Evolutionary conservation across 495 filamentous ascomycete species (phyloP).

Genomic region (Podospora pseudocomata): DNA sequence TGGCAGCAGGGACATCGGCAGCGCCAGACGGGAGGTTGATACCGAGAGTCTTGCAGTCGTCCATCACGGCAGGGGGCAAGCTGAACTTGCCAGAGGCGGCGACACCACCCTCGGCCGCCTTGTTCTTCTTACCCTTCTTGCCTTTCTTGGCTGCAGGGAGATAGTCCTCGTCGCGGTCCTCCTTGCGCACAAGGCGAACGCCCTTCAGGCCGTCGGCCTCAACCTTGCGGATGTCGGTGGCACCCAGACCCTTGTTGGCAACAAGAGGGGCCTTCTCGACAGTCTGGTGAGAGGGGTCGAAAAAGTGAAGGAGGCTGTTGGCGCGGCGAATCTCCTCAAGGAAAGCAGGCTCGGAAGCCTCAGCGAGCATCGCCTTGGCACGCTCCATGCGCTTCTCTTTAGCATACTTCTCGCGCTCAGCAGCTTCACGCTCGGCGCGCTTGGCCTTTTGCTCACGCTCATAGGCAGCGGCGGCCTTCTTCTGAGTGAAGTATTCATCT

Average conservation of each 20-base stretch:
- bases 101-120: conserved; percentile 29
- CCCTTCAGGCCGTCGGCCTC: conserved; percentile 77
- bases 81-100: conserved; percentile 65
- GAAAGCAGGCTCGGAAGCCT: conserved; percentile 85
- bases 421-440: conserved; percentile 52
- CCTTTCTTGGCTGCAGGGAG: conserved; percentile 84
- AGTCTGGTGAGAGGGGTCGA: conserved; percentile 67
- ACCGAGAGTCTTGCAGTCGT: conserved; percentile 77
- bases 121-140: conserved; percentile 74
- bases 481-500: conserved; percentile 75
- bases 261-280: conserved; percentile 63
- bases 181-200: conserved; percentile 70
- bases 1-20: conserved; percentile 67
- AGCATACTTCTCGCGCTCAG: conserved; percentile 73
- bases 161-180: conserved; percentile 83
- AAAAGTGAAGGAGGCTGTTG: conserved; percentile 80
- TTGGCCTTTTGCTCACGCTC: conserved; percentile 73
- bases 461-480: conserved; percentile 72
- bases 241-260: conserved; percentile 57
- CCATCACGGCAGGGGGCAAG: conserved; percentile 82
- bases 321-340: conserved; percentile 85
- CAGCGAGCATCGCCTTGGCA: conserved; percentile 80
- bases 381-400: conserved; percentile 80
- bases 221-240: conserved; percentile 74
- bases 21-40: conserved; percentile 84